Percentiles rank a stretch among this genome's conserved stretches.
Evolutionary conservation across 371 early-diverging fungal species (phyloP).

Genomic region (Caulochytrium protostelioides): DNA sequence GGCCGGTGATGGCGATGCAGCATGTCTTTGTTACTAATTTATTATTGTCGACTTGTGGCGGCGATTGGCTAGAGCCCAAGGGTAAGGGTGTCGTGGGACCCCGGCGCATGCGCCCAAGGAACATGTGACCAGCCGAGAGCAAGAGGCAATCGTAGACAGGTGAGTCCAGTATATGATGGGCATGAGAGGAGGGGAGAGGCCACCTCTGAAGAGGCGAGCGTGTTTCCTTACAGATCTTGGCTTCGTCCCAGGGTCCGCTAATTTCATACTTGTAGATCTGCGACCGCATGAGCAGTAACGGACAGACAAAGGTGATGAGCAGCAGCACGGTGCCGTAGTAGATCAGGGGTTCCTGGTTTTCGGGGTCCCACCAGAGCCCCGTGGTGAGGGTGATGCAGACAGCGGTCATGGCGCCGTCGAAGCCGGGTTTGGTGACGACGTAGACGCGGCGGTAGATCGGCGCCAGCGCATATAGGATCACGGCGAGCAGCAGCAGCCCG

Average conservation of each 20-base stretch:
- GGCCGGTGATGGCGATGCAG: no score
- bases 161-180: no score
- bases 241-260: conserved; percentile 94
- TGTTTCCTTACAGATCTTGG: no score
- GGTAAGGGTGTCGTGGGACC: no score
- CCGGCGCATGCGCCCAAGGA: no score
- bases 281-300: conserved; percentile 70
- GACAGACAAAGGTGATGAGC: conserved; percentile 66
- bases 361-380: conserved; percentile 33
- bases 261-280: conserved; percentile 88
- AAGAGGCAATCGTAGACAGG: no score
- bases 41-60: no score
- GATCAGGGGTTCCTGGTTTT: conserved; percentile 44
- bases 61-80: no score
- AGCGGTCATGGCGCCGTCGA: conserved; percentile 34
- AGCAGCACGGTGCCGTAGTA: conserved; percentile 41
- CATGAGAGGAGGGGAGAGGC: no score
- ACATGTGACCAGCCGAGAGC: no score
- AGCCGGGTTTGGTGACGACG: conserved; percentile 9
- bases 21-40: no score
- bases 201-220: no score
- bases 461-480: conserved; percentile 76
- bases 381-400: conserved; percentile 37
- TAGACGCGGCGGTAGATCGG: conserved; percentile 57
- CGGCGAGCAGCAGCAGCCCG: conserved; percentile 64